phyloP scores from a whole-genome alignment of 257 asterid genomes.

The Jacaranda mimosifolia region DNA sequence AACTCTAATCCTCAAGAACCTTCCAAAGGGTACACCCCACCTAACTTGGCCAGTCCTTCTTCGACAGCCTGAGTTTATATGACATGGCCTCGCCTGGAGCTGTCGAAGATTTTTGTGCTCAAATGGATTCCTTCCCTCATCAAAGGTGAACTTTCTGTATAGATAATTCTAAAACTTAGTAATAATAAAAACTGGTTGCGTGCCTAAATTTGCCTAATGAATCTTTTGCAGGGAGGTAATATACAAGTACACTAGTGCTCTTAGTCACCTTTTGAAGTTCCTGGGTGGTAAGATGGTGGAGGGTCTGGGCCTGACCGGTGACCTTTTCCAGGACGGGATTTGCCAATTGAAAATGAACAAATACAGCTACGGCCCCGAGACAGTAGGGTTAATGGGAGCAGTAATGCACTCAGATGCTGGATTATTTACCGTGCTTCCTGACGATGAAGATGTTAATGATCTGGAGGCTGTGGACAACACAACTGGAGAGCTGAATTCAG shows the following conservation, averaged over 20 bases:
- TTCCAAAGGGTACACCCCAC: no score
- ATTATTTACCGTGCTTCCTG: constrained; percentile 56
- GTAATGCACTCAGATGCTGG: constrained; percentile 61
- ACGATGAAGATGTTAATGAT: constrained; percentile 57
- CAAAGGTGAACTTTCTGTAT: constrained; percentile 41
- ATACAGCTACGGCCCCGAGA: constrained; percentile 47
- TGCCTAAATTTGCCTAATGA: no score
- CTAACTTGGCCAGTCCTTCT: constrained; percentile 43
- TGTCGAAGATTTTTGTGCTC: constrained; percentile 45
- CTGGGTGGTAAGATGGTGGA: constrained; percentile 54
- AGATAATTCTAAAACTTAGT: no score
- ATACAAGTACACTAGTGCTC: constrained; percentile 41
- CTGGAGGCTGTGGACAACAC: constrained; percentile 49
- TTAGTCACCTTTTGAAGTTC: constrained; percentile 37
- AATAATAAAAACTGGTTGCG: no score
- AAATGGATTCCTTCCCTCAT: constrained; percentile 39
- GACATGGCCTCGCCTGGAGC: constrained; percentile 45
- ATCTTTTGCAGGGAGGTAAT: constrained; percentile 45
- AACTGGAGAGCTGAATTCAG: constrained; percentile 47
- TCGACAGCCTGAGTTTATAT: constrained; percentile 53
- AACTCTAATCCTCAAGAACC: no score
- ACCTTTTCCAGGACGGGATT: constrained; percentile 45
- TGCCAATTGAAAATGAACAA: constrained; percentile 59
- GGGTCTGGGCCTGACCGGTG: constrained; percentile 46
- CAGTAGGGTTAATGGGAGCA: constrained; percentile 54